These are phyloP conservation scores for Cryomyces minteri DNA, from an alignment of 495 filamentous ascomycete genomes.

Conservation along the genomic window DNA sequence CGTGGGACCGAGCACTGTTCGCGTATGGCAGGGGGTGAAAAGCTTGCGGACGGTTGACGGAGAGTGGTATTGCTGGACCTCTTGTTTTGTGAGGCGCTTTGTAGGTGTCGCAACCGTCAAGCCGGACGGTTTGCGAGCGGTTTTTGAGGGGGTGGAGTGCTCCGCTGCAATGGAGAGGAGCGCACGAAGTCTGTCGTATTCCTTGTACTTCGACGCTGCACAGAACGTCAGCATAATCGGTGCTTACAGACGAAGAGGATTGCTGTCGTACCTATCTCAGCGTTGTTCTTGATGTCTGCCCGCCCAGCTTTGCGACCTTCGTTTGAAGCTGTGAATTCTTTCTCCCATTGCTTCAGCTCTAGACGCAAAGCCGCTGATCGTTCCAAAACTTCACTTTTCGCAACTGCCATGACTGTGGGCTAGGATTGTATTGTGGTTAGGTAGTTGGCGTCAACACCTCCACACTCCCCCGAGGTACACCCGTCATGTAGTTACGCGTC, in stretches of 20 bases:
- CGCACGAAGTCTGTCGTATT: conserved; percentile 59
- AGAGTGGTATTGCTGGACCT: conserved; percentile 24
- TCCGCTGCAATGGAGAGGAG: conserved; percentile 30
- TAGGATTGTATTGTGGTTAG: too few relatives aligned
- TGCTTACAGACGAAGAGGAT: background rate
- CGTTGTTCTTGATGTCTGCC: conserved; percentile 73
- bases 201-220: conserved; percentile 75
- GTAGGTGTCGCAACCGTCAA: conserved; percentile 17
- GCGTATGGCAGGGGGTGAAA: background rate
- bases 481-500: too few relatives aligned
- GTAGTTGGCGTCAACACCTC: too few relatives aligned
- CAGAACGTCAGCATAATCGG: background rate
- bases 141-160: background rate
- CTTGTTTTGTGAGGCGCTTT: conserved; percentile 10
- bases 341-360: conserved; percentile 80
- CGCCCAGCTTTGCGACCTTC: conserved; percentile 60
- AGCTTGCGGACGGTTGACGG: conserved; percentile 8
- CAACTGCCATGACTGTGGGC: background rate
- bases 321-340: conserved; percentile 47
- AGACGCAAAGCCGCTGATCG: background rate
- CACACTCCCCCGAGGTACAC: too few relatives aligned
- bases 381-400: background rate
- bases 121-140: conserved; percentile 1
- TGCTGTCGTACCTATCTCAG: conserved; percentile 47
- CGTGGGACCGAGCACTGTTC: conserved; percentile 51